Percentiles rank a stretch among this genome's conserved stretches.
phyloP scores from a whole-genome alignment of 805 yeast genomes.

The Yarrowia keelungensis region DNA sequence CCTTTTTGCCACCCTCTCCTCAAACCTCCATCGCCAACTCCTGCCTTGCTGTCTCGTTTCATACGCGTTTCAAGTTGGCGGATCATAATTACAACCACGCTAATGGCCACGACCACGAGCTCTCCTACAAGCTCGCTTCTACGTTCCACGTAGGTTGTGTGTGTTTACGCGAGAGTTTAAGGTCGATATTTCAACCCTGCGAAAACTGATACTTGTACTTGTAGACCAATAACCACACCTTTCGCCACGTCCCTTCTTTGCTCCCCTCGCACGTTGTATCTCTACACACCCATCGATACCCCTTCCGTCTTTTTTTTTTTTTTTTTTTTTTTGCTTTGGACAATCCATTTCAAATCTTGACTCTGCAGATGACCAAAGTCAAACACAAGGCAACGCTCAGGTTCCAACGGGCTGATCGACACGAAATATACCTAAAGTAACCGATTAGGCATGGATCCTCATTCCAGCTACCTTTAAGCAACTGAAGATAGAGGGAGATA shows the following conservation, averaged over 20 bases:
- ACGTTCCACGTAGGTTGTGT: not conserved
- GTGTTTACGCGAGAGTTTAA: not conserved
- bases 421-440: constrained; percentile 15
- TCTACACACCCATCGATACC: no score
- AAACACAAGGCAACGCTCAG: constrained; percentile 13
- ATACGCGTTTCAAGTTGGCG: constrained; percentile 13
- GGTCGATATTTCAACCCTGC: no score
- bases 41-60: constrained; percentile 13
- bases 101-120: not conserved
- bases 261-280: no score
- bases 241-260: no score
- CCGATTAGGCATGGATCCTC: constrained; percentile 33
- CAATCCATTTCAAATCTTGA: not conserved
- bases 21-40: constrained; percentile 3
- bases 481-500: not conserved
- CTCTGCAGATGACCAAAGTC: constrained; percentile 9
- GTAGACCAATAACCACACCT: no score
- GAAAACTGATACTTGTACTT: no score
- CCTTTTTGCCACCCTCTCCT: not conserved
- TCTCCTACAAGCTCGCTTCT: not conserved
- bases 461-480: constrained; percentile 23
- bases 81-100: constrained; percentile 6
- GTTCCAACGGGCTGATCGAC: constrained; percentile 30
- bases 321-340: not conserved
- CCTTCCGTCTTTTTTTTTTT: not conserved